Conservation (phyloP, 805 yeast genomes). For the Nakazawaea wyomingensis region DNA sequence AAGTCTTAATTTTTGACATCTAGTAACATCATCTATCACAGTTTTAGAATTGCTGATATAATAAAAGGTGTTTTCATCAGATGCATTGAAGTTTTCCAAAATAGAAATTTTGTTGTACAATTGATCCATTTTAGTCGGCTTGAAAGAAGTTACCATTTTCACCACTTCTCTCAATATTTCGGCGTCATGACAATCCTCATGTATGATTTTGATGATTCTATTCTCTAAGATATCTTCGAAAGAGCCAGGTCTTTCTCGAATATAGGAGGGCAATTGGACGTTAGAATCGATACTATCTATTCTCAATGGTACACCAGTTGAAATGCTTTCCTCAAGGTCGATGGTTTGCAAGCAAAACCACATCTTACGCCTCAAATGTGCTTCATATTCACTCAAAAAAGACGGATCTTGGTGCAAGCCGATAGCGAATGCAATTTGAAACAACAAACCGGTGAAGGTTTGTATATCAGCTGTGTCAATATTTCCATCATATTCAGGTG, state of each 20-base stretch:
- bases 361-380: slow-evolving; percentile 52
- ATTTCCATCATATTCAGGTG: slow-evolving; percentile 49
- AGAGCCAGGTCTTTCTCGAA: slow-evolving; percentile 14
- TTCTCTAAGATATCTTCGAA: slow-evolving; percentile 8
- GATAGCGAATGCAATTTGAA: slow-evolving; percentile 39
- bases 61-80: no score
- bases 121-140: slow-evolving; percentile 26
- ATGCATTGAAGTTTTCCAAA: no score
- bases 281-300: slow-evolving; percentile 34
- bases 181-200: slow-evolving; percentile 21
- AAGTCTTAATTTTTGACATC: slow-evolving; percentile 17
- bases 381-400: slow-evolving; percentile 21
- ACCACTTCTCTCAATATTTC: slow-evolving; percentile 37
- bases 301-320: slow-evolving; percentile 35
- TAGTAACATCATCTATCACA: slow-evolving; percentile 19
- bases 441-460: slow-evolving; percentile 30
- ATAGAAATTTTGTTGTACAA: slow-evolving; percentile 28
- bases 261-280: slow-evolving; percentile 37
- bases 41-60: slow-evolving; percentile 17
- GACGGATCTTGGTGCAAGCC: slow-evolving; percentile 46
- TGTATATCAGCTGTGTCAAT: slow-evolving; percentile 37
- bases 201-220: slow-evolving; percentile 2
- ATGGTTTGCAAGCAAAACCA: slow-evolving; percentile 45
- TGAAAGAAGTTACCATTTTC: slow-evolving; percentile 28
- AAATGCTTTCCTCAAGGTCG: slow-evolving; percentile 37